Base-by-base conservation (phyloP, 441 rosid genomes). In the Francoa sonchifolia region DNA sequence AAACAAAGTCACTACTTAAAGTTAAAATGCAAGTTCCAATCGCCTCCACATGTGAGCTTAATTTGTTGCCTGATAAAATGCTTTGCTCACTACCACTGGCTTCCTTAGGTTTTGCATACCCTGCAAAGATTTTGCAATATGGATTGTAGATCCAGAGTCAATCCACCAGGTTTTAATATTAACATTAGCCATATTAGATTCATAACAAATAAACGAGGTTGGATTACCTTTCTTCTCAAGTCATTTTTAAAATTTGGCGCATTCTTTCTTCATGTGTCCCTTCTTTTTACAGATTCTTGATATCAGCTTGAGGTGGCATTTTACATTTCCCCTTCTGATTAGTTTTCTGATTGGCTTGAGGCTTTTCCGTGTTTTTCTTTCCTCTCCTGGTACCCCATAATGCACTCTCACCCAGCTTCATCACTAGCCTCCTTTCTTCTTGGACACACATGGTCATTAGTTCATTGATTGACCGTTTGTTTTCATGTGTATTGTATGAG, bases 191-290 rank as follows among this genome's bases (percentile, higher is more conserved):
- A 34, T 50, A 31, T 39, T 21, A 14, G 17, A 54, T 43, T 54
- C 8, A 41, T 47, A 50, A 58, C 19, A 40, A 52, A 20, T 3
- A 19, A 40, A 6, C 0, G 36, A 45, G 27, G 46, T 20, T 36
- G 11, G 2, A 35, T 3, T 52, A 44, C 43, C 22, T 58, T 58
- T 51, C 2, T 45, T 39, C 1, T 44, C 7, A 38, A 50, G 39
- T 19, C 8, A 44, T 0, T 10, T 2, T 0, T 35, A 0, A 3
- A 28, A 25, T 31, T 29, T 42, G 2, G 0, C 0, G 8, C 19
- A 44, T 8, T 48, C 15, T 0, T 62, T 32, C 42, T 22, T 9
- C 0, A 10, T 18, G 31, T 33, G 9, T 20, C 48, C 4, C 0
- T 30, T 54, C 8, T 3, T 45, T 8, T 44, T 22, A n/a, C 9